Evolutionary conservation across 177 flowering plant genomes (phyloP), one percentile per base, ranked within the genome.

Genomic region (Telopea speciosissima): DNA sequence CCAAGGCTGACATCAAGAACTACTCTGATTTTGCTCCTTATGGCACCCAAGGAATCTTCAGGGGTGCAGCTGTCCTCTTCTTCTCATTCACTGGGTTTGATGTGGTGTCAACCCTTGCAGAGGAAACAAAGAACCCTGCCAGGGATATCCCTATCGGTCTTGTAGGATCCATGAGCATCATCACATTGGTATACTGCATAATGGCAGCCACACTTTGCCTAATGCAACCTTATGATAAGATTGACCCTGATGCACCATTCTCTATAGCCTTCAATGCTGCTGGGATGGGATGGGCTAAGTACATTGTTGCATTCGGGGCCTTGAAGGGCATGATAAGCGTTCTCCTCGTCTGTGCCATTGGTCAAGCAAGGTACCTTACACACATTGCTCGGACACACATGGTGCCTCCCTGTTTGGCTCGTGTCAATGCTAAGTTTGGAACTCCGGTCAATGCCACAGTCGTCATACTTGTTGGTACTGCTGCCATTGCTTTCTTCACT

Each of bases 371-470:
- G 6, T 83, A 83, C 60, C 59, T 79, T 0, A 83, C 86, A 24
- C 84, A 81, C 72, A 83, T 83, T 63, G 83, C 79, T 5, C 74
- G 86, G 0, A 72, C 84, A 0, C 84, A 80, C 69, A 78, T 83
- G 86, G 63, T 75, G 25, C 86, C 86, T 5, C 84, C 86, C 21
- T 80, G 82, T 75, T 71, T 84, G 1, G 83, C 87, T 0, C 52
- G 56, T 1, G 81, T 84, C 11, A 28, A 80, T 24, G 70, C 56
- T 23, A 79, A 63, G 45, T 80, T 80, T 10, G 82, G 85, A 8
- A 84, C 87, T 7, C 87, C 87, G 11, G 24, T 84, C 5, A 80
- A 80, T 33, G 87, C 87, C 65, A 84, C 87, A 1, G 25, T 81
- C 0, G 58, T 73, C 24, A 82, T 82, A 81, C 69, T 76, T 4